A percentile compares a stretch with the other conserved stretches of the same genome.
Evolutionary conservation across 2,329 filamentous ascomycete species (phyloP).

Genomic region (Xylariaceae sp.): DNA sequence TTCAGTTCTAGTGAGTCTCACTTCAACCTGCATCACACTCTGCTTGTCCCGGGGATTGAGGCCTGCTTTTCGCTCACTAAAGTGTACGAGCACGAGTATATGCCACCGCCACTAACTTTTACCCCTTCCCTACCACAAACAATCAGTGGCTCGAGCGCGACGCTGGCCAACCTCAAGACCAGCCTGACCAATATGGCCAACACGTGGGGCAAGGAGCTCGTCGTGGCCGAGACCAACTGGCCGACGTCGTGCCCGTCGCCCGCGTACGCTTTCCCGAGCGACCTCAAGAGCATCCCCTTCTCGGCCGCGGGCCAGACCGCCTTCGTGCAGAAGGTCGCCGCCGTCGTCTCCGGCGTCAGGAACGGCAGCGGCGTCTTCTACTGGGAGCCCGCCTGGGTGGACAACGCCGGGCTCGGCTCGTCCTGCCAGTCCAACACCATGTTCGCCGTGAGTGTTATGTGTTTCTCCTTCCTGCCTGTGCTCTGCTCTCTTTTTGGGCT

Average conservation of each 20-base stretch:
- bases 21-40: background rate
- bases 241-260: constrained; percentile 58
- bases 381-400: constrained; percentile 69
- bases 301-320: constrained; percentile 56
- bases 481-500: background rate
- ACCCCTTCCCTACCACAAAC: no score
- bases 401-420: constrained; percentile 59
- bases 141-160: constrained; percentile 49
- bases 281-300: constrained; percentile 55
- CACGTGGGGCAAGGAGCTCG: constrained; percentile 58
- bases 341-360: constrained; percentile 46
- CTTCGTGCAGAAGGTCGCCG: constrained; percentile 56
- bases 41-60: no score
- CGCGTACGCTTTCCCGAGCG: constrained; percentile 52
- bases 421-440: constrained; percentile 60
- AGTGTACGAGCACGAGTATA: no score
- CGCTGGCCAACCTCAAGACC: constrained; percentile 49
- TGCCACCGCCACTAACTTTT: constrained; percentile 9
- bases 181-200: constrained; percentile 54
- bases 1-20: constrained; percentile 17
- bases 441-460: constrained; percentile 37
- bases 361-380: constrained; percentile 61
- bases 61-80: no score
- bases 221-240: constrained; percentile 70
- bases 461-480: background rate